Base-by-base conservation (phyloP, 1,139 yeast genomes). In the Saccharomyces hybrid region DNA sequence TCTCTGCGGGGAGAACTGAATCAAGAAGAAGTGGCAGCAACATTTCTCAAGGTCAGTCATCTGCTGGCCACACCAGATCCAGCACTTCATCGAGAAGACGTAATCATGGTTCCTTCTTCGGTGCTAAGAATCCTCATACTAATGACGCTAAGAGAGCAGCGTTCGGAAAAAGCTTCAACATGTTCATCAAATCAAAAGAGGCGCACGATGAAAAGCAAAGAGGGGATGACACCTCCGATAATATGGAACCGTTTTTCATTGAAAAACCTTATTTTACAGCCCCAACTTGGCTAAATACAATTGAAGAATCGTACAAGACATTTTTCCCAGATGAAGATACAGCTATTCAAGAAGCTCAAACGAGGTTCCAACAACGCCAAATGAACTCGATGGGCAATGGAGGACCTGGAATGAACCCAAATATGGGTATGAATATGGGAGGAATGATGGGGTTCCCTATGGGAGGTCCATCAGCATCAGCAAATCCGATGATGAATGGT, bases 231-330 rank as follows among this genome's bases (percentile, higher is more conserved):
- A 47, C 48, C 9, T 46, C 55, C 26, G 60, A 59, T 46, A 53
- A 50, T 4, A 59, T 65, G 62, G 69, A 64, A 54, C 67, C 63
- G 61, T 73, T 78, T 55, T 65, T 71, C 26, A 70, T 82, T 57
- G 93, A 84, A 61, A 81, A 77, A 61, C 83, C 95, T 1, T 88
- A 79, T 69, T 76, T 78, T 49, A 85, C 95, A 0, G 85, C 89
- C 3, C 96, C 96, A 52, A 85, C 93, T 0, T 88, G 96, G 96
- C 75, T 77, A 29, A 74, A 78, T 23, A 82, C 85, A 3, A 71
- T 78, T 27, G 86, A 82, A 50, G 81, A 77, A 54, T 74, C 83
- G 1, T 78, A 80, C 67, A 77, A 74, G 55, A 70, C 71, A 26
- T 67, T 79, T 52, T 80, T 80, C 70, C 77, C 82, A 5, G 70